Evolutionary conservation across 805 yeast genomes (phyloP).

Genomic region (Yarrowia divulgata): DNA sequence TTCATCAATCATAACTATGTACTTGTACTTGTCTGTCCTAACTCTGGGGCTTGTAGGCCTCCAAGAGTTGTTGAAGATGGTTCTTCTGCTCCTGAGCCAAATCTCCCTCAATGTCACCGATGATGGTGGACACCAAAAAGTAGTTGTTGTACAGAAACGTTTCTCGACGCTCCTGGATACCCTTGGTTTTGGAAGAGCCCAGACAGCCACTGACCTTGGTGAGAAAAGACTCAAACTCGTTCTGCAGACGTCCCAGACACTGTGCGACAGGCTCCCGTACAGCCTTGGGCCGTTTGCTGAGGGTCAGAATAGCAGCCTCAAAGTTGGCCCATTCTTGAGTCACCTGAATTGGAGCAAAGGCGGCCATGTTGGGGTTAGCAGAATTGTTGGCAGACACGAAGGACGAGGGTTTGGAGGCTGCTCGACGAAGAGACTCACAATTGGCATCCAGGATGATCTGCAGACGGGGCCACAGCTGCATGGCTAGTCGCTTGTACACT

Average conservation of each 20-base stretch:
- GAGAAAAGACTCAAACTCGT: constrained; percentile 79
- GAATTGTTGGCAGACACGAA: constrained; percentile 45
- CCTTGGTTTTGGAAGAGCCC: constrained; percentile 47
- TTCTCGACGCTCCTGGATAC: constrained; percentile 54
- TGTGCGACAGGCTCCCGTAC: constrained; percentile 71
- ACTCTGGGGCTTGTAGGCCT: constrained; percentile 52
- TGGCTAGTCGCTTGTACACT: constrained; percentile 68
- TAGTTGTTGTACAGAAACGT: constrained; percentile 77
- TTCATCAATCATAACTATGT: constrained; percentile 21
- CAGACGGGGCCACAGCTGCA: constrained; percentile 85
- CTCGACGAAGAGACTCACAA: constrained; percentile 71
- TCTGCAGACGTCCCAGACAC: constrained; percentile 71
- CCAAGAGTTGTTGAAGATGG: constrained; percentile 56
- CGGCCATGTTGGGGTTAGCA: constrained; percentile 53
- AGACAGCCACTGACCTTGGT: constrained; percentile 67
- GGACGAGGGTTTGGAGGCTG: constrained; percentile 52
- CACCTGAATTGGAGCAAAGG: constrained; percentile 55
- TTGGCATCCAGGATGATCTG: constrained; percentile 78
- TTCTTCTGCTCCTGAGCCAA: constrained; percentile 55
- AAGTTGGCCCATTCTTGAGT: constrained; percentile 83
- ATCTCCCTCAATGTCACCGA: constrained; percentile 55
- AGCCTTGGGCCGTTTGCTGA: constrained; percentile 54
- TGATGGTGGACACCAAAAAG: constrained; percentile 64
- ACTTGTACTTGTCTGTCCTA: neutral
- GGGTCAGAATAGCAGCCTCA: constrained; percentile 70